Evolutionary conservation across 768 basidiomycete genomes (phyloP).

Genomic region (Grammothele lineata): DNA sequence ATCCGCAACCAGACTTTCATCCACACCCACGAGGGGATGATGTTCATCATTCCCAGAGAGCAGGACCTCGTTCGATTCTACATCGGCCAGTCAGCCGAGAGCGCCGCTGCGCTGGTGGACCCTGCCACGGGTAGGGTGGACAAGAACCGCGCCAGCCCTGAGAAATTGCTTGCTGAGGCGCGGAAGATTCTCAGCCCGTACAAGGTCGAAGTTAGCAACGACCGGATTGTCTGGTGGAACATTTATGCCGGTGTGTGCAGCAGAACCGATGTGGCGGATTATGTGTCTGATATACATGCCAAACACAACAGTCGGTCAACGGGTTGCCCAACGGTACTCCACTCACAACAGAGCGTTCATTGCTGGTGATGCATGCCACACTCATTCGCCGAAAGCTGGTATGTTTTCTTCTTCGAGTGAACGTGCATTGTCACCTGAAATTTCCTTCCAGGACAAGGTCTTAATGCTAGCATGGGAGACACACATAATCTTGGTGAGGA

Average conservation of each 20-base stretch:
- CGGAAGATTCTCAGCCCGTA: slow-evolving; percentile 40
- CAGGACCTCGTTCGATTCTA: too few species aligned
- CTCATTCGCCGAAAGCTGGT: slow-evolving; percentile 42
- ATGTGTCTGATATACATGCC: too few species aligned
- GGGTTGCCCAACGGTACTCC: slow-evolving; percentile 48
- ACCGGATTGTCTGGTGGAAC: slow-evolving; percentile 44
- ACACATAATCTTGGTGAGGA: slow-evolving; percentile 44
- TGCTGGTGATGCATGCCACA: slow-evolving; percentile 52
- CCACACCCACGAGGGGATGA: slow-evolving; percentile 48
- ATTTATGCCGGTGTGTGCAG: slow-evolving; percentile 31
- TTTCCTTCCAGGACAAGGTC: slow-evolving; percentile 35
- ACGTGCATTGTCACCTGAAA: too few species aligned
- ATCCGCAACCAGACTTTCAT: slow-evolving; percentile 45
- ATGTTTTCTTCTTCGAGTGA: slow-evolving; percentile 1
- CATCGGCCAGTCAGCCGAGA: too few species aligned
- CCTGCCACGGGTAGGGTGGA: slow-evolving; percentile 38
- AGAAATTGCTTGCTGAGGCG: slow-evolving; percentile 41
- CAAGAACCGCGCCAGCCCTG: slow-evolving; percentile 33
- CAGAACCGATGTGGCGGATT: too few species aligned
- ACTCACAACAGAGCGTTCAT: slow-evolving; percentile 48
- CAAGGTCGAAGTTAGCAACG: slow-evolving; percentile 24
- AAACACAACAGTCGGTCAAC: slow-evolving; percentile 55
- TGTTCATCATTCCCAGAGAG: slow-evolving; percentile 52
- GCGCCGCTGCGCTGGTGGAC: slow-evolving; percentile 19
- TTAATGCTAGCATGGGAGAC: slow-evolving; percentile 52